Conservation (phyloP, 2,329 filamentous ascomycete species). For the Diplodia seriata region DNA sequence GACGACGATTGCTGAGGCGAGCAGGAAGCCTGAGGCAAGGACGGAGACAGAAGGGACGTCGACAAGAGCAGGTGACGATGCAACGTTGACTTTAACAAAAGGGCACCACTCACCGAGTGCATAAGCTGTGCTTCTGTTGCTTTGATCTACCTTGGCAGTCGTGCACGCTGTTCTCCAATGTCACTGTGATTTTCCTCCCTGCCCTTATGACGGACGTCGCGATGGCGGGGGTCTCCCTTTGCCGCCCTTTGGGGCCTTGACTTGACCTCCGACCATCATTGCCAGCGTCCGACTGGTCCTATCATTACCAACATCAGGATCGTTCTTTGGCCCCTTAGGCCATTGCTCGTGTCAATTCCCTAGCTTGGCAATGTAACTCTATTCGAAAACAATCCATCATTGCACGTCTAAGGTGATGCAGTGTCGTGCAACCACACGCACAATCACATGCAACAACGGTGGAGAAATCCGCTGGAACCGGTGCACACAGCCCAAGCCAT, state of each 20-base stretch:
- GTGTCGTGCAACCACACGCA: too few species aligned
- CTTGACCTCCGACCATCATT: not conserved
- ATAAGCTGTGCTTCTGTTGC: not conserved
- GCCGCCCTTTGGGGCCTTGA: not conserved
- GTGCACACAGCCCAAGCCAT: too few species aligned
- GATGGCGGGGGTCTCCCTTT: not conserved
- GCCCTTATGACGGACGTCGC: not conserved
- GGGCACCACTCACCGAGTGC: not conserved
- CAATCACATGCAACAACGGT: not conserved
- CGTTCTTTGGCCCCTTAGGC: too few species aligned
- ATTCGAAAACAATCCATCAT: not conserved
- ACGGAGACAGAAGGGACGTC: not conserved
- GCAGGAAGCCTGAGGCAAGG: not conserved
- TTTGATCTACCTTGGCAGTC: not conserved
- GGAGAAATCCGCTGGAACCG: not conserved
- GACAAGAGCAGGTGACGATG: not conserved
- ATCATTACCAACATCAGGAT: not conserved
- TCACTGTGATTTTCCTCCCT: not conserved
- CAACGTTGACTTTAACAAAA: not conserved
- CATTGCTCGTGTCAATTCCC: not conserved
- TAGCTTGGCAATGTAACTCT: not conserved
- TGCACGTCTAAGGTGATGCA: too few species aligned
- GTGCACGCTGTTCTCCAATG: not conserved
- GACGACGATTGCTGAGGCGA: not conserved
- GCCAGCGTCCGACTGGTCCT: not conserved